Conservation (phyloP, 805 yeast genomes). For the Lipomyces yamanashiensis region DNA sequence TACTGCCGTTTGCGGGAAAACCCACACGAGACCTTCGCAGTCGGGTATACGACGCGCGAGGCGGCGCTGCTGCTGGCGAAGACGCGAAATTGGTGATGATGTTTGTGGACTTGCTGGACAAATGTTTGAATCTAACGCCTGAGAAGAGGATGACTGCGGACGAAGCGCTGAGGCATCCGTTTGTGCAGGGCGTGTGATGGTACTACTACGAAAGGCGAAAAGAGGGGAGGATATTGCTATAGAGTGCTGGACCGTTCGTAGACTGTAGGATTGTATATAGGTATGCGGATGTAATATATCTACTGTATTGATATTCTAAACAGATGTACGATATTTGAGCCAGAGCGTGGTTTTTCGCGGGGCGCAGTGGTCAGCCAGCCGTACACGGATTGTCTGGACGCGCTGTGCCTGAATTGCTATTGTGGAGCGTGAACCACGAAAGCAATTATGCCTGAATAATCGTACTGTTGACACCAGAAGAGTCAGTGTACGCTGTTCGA, state of each 20-base stretch:
- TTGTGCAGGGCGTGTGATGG: slow-evolving; percentile 38
- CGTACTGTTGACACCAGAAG: too few species aligned
- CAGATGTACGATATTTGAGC: too few species aligned
- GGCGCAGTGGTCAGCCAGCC: too few species aligned
- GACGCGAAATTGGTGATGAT: slow-evolving; percentile 19
- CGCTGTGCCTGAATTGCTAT: too few species aligned
- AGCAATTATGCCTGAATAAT: too few species aligned
- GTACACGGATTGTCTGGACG: too few species aligned
- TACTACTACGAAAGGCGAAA: background rate
- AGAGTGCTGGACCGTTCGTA: background rate
- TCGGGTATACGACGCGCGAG: slow-evolving; percentile 17
- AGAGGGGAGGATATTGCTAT: background rate
- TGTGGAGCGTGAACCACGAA: too few species aligned
- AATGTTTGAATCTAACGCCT: slow-evolving; percentile 55
- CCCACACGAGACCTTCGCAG: slow-evolving; percentile 27
- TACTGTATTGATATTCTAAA: too few species aligned
- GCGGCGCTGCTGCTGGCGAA: slow-evolving; percentile 10
- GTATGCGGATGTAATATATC: too few species aligned
- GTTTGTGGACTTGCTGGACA: slow-evolving; percentile 43
- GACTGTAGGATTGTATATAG: background rate
- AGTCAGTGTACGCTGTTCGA: too few species aligned
- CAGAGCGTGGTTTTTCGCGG: too few species aligned
- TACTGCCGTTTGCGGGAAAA: slow-evolving; percentile 27
- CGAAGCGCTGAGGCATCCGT: slow-evolving; percentile 63
- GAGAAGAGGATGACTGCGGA: slow-evolving; percentile 69